Evolutionary conservation across 345 rosid genomes (phyloP).

Genomic region (Aethionema arabicum): DNA sequence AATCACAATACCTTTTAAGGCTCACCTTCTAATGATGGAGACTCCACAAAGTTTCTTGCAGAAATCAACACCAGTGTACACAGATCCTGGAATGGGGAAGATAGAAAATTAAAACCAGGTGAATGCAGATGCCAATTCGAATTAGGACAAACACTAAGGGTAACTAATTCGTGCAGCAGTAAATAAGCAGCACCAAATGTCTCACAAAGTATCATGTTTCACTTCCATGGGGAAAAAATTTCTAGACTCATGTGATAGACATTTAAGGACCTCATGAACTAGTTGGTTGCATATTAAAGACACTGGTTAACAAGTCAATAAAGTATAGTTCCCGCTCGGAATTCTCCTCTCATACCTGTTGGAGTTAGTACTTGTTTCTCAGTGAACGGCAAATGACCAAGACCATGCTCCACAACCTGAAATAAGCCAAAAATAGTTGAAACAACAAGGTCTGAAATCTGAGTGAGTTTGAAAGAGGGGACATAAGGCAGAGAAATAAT

Average conservation of each 20-base stretch:
- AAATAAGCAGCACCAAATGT: background rate
- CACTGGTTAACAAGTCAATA: background rate
- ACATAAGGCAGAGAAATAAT: slow-evolving; percentile 30
- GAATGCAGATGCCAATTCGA: background rate
- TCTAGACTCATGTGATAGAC: background rate
- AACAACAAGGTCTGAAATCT: background rate
- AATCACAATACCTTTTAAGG: slow-evolving; percentile 40
- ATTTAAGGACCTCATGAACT: background rate
- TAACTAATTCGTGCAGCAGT: background rate
- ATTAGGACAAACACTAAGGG: background rate
- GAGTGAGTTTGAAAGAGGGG: slow-evolving; percentile 21
- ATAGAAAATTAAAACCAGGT: background rate
- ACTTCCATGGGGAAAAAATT: background rate
- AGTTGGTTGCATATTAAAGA: background rate
- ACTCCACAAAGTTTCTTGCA: slow-evolving; percentile 98
- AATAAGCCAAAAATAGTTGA: slow-evolving; percentile 17
- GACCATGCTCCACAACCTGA: slow-evolving; percentile 98
- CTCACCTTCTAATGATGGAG: slow-evolving; percentile 95
- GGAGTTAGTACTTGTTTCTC: slow-evolving; percentile 97
- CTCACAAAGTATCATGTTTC: background rate
- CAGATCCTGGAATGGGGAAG: slow-evolving; percentile 53
- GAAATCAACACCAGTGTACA: slow-evolving; percentile 92
- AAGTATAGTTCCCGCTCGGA: slow-evolving; percentile 14
- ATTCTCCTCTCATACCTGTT: slow-evolving; percentile 53
- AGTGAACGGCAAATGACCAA: slow-evolving; percentile 94